Evolutionary conservation across 208 protist genomes (phyloP).

Genomic region (Trypanosoma lewisi): DNA sequence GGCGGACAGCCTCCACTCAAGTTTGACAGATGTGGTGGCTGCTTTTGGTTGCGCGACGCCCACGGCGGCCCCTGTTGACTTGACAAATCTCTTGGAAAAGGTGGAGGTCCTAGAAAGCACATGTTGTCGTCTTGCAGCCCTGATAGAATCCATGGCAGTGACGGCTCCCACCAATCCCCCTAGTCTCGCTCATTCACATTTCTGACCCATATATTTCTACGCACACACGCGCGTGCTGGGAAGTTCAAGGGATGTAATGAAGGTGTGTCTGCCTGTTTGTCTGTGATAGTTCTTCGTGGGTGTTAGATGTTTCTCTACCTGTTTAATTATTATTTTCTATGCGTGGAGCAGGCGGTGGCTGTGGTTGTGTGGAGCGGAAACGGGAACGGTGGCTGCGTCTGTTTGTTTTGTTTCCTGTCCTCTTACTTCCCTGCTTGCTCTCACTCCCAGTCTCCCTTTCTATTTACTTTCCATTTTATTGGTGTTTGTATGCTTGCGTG

Average conservation of each 20-base stretch:
- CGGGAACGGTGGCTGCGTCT: too few species aligned
- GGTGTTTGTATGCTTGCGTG: too few species aligned
- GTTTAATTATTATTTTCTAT: too few species aligned
- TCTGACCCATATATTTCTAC: background rate
- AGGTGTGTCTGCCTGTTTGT: background rate
- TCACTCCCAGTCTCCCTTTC: too few species aligned
- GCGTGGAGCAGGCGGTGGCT: too few species aligned
- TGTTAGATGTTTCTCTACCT: too few species aligned
- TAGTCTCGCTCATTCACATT: constrained; percentile 45
- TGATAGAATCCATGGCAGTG: constrained; percentile 44
- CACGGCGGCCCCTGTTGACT: constrained; percentile 16
- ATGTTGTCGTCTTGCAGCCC: constrained; percentile 30
- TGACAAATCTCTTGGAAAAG: constrained; percentile 20
- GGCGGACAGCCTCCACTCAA: background rate
- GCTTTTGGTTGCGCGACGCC: background rate
- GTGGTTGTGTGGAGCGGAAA: too few species aligned
- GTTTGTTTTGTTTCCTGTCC: too few species aligned
- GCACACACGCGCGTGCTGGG: background rate
- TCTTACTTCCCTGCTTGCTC: too few species aligned
- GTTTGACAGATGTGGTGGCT: background rate
- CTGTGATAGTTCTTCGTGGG: constrained; percentile 4
- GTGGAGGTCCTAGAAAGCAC: constrained; percentile 34
- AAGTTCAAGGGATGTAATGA: too few species aligned
- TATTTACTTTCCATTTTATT: too few species aligned
- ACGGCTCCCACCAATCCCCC: constrained; percentile 43